Evolutionary conservation across 768 basidiomycete genomes (phyloP).

Genomic region (Phaeolepiota aurea): DNA sequence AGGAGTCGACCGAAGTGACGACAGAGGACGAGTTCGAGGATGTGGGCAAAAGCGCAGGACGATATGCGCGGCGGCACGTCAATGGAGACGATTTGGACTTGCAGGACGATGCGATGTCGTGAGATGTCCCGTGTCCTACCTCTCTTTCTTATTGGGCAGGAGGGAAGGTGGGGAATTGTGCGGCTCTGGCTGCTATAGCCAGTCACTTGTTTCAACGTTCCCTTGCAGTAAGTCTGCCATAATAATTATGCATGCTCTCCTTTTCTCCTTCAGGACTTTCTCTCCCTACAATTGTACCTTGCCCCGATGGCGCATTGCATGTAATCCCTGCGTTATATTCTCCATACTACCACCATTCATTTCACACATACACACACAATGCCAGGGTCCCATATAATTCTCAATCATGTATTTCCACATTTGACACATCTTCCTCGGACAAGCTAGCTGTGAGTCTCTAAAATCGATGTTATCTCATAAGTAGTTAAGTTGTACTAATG

Average conservation of each 20-base stretch:
- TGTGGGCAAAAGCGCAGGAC: constrained; percentile 50
- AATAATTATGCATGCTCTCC: background rate
- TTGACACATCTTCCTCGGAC: background rate
- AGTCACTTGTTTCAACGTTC: background rate
- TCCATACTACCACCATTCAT: constrained; percentile 3
- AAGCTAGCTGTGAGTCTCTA: too few relatives aligned
- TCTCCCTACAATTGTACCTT: background rate
- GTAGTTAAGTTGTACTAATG: background rate
- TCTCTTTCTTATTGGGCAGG: background rate
- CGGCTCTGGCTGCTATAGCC: too few relatives aligned
- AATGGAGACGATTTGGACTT: constrained; percentile 36
- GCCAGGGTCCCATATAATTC: background rate
- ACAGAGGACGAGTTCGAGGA: constrained; percentile 79
- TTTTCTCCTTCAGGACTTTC: background rate
- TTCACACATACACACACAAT: constrained; percentile 2
- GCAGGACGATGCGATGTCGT: constrained; percentile 29
- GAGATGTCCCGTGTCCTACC: constrained; percentile 6
- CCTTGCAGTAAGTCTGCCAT: constrained; percentile 1
- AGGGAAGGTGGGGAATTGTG: too few relatives aligned
- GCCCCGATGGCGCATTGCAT: background rate
- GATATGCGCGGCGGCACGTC: constrained; percentile 54
- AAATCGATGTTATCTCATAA: background rate
- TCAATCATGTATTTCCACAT: background rate
- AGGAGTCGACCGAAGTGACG: constrained; percentile 37
- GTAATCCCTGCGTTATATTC: background rate